These are phyloP conservation scores for Haematococcus lacustris DNA, from an alignment of 139 green algal species.

Conservation along the genomic window DNA sequence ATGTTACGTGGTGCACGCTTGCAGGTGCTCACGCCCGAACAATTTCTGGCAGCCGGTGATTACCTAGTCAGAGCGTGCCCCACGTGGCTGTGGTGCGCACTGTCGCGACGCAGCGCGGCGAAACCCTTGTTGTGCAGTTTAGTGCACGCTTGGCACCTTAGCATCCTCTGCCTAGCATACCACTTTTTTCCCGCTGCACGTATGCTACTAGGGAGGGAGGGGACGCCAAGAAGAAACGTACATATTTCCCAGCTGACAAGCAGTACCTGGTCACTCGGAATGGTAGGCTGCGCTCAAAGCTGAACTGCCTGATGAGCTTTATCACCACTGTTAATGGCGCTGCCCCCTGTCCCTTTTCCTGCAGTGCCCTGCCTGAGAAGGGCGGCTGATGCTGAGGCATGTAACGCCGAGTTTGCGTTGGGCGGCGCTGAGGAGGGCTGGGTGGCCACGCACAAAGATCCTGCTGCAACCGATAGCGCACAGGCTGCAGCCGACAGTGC, in stretches of 20 bases:
- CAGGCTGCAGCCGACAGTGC: conserved; percentile 26
- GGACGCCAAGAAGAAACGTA: conserved; percentile 48
- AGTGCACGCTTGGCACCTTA: too few species aligned
- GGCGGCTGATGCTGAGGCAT: conserved; percentile 52
- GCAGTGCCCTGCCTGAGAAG: conserved; percentile 78
- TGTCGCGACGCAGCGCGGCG: neutral
- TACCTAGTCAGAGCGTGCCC: conserved; percentile 75
- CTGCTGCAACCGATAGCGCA: conserved; percentile 1
- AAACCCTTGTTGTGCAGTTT: too few species aligned
- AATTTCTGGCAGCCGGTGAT: conserved; percentile 79
- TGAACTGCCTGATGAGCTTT: too few species aligned
- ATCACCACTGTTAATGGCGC: too few species aligned
- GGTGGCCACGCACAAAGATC: conserved; percentile 48
- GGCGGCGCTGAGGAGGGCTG: conserved; percentile 59
- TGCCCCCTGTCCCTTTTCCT: too few species aligned
- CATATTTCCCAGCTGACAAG: conserved; percentile 71
- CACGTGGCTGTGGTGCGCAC: conserved; percentile 74
- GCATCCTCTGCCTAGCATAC: too few species aligned
- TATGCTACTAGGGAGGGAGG: conserved; percentile 78
- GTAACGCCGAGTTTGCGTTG: conserved; percentile 48
- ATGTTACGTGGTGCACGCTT: neutral
- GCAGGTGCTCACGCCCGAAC: conserved; percentile 80
- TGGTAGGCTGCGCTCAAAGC: too few species aligned
- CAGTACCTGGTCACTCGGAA: conserved; percentile 84
- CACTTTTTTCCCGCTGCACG: too few species aligned